Evolutionary conservation across 139 green algal species (phyloP).

Genomic region (Raphidocelis subcapitata): DNA sequence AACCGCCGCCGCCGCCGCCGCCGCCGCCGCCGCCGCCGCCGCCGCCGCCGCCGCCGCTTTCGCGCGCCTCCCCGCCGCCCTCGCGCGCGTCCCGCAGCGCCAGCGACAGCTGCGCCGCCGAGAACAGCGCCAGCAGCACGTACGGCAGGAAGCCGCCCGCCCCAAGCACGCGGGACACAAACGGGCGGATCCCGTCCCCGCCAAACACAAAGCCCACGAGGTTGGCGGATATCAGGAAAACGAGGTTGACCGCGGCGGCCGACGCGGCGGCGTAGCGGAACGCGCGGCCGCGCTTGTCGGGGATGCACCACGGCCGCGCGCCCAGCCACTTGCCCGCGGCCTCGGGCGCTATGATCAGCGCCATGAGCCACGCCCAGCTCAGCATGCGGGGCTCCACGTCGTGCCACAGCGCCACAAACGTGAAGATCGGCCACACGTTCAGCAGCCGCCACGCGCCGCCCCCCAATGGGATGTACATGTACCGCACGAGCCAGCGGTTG

Average conservation of each 20-base stretch:
- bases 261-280: conserved; percentile 49
- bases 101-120: conserved; percentile 79
- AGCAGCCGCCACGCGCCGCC: conserved; percentile 54
- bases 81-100: conserved; percentile 43
- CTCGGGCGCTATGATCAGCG: conserved; percentile 67
- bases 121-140: conserved; percentile 63
- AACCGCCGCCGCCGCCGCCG: no score
- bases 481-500: conserved; percentile 92
- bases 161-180: conserved; percentile 47
- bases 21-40: no score
- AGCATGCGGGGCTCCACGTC: conserved; percentile 83
- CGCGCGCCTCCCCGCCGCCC: not conserved
- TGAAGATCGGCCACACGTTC: conserved; percentile 92
- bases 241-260: conserved; percentile 61
- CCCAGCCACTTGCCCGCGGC: conserved; percentile 46
- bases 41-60: no score
- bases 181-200: conserved; percentile 39
- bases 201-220: conserved; percentile 80
- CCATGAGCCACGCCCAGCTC: conserved; percentile 84
- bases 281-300: conserved; percentile 13
- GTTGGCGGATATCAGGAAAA: conserved; percentile 80
- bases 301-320: conserved; percentile 11
- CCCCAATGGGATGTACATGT: conserved; percentile 90
- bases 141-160: conserved; percentile 37
- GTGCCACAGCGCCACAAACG: conserved; percentile 96